Percentiles rank a stretch among this genome's conserved stretches.
Conservation (phyloP, 2,329 filamentous ascomycete genomes). For the Aspergillus chevalieri region DNA sequence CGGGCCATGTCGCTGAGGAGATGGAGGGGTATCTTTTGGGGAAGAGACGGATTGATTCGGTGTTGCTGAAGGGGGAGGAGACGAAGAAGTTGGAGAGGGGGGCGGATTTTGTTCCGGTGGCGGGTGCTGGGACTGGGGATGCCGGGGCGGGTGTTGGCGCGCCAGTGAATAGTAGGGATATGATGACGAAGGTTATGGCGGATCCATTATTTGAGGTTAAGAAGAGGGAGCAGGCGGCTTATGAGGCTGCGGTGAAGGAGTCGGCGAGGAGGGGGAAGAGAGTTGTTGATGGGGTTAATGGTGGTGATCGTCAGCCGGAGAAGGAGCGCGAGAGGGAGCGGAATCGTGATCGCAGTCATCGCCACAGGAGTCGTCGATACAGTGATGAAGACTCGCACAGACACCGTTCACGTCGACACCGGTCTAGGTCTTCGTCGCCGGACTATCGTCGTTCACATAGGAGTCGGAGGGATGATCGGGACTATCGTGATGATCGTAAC, state of each 20-base stretch:
- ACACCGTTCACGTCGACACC: slow-evolving; percentile 14
- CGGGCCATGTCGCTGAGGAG: slow-evolving; percentile 70
- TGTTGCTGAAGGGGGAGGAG: slow-evolving; percentile 71
- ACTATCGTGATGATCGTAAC: slow-evolving; percentile 15
- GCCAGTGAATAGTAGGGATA: slow-evolving; percentile 67
- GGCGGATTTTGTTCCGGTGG: slow-evolving; percentile 23
- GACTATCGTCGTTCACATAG: slow-evolving; percentile 15
- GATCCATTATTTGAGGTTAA: slow-evolving; percentile 93
- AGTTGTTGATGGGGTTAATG: slow-evolving; percentile 12
- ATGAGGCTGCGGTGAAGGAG: slow-evolving; percentile 52
- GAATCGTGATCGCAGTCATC: slow-evolving; percentile 13
- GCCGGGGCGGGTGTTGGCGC: slow-evolving; percentile 7
- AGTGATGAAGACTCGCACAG: slow-evolving; percentile 22
- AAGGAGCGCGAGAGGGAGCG: slow-evolving; percentile 7
- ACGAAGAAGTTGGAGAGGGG: slow-evolving; percentile 75
- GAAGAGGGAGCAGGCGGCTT: slow-evolving; percentile 77
- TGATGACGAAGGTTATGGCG: slow-evolving; percentile 76
- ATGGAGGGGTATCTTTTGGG: slow-evolving; percentile 90
- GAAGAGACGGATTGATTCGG: slow-evolving; percentile 80
- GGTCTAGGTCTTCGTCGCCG: slow-evolving; percentile 14
- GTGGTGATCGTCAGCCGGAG: slow-evolving; percentile 7
- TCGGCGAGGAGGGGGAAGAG: slow-evolving; percentile 27
- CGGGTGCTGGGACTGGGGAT: slow-evolving; percentile 5
- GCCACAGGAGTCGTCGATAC: slow-evolving; percentile 18
- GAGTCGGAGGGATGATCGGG: slow-evolving; percentile 19